phyloP scores from a whole-genome alignment of 2,329 filamentous ascomycete species.

The Pseudogymnoascus sp. region DNA sequence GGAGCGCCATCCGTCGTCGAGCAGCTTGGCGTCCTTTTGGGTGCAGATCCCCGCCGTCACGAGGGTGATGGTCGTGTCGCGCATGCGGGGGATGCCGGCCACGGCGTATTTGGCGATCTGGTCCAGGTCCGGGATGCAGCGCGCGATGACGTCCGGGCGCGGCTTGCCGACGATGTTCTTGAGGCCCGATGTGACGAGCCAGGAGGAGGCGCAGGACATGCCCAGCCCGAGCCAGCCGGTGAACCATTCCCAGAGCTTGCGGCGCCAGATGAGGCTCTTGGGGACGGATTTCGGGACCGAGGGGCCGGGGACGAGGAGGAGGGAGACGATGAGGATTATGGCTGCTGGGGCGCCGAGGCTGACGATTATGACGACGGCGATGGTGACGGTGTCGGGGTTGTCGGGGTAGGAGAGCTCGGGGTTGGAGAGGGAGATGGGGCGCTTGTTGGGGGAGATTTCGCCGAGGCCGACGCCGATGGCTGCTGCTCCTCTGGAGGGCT shows the following conservation, averaged over 20 bases:
- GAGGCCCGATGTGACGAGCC: slow-evolving; percentile 76
- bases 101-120: slow-evolving; percentile 54
- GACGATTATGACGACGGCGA: slow-evolving; percentile 56
- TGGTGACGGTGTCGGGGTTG: slow-evolving; percentile 63
- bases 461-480: slow-evolving; percentile 53
- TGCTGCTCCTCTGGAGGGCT: slow-evolving; percentile 39
- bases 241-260: slow-evolving; percentile 88
- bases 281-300: slow-evolving; percentile 57
- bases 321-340: slow-evolving; percentile 59
- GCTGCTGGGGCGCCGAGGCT: slow-evolving; percentile 55
- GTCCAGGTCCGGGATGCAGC: slow-evolving; percentile 67
- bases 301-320: slow-evolving; percentile 65
- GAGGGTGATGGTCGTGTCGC: slow-evolving; percentile 53
- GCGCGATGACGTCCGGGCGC: slow-evolving; percentile 54
- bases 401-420: slow-evolving; percentile 71
- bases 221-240: slow-evolving; percentile 75
- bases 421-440: slow-evolving; percentile 65
- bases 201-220: slow-evolving; percentile 62
- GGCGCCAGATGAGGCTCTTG: slow-evolving; percentile 59
- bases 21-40: slow-evolving; percentile 49
- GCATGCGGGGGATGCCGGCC: slow-evolving; percentile 46
- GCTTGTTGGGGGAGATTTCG: slow-evolving; percentile 53
- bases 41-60: slow-evolving; percentile 72
- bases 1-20: slow-evolving; percentile 76
- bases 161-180: slow-evolving; percentile 66